Conservation (phyloP, 2,329 filamentous ascomycete genomes). For the Colletotrichum cuscutae region DNA sequence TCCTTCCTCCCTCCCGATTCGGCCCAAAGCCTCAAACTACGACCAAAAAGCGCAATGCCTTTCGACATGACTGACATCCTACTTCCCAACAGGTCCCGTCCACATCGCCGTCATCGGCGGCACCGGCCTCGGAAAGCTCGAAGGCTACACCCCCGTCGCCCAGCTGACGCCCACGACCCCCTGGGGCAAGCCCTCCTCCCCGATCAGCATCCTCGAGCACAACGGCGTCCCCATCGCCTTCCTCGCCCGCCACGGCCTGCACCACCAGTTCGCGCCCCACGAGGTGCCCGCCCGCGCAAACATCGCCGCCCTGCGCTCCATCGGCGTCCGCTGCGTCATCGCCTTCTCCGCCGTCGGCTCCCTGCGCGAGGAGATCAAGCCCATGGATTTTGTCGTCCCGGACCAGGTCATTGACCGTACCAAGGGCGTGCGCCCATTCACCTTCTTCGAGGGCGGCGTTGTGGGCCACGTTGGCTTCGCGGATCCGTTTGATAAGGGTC, state of each 20-base stretch:
- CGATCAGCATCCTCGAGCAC: constrained; percentile 90
- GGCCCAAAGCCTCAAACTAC: constrained; percentile 12
- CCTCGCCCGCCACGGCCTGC: constrained; percentile 87
- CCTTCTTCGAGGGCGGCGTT: constrained; percentile 92
- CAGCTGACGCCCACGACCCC: constrained; percentile 82
- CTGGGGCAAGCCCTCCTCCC: constrained; percentile 82
- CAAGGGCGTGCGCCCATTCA: constrained; percentile 93
- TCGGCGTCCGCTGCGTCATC: constrained; percentile 91
- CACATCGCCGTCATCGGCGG: constrained; percentile 92
- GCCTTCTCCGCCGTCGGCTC: constrained; percentile 96
- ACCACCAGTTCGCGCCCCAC: constrained; percentile 92
- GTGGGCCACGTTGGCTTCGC: constrained; percentile 96
- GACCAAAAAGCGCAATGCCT: constrained; percentile 3
- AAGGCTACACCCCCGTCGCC: constrained; percentile 87
- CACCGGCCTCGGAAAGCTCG: constrained; percentile 89
- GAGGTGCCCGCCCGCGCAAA: constrained; percentile 96
- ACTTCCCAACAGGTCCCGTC: constrained; percentile 65
- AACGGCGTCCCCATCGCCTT: constrained; percentile 86
- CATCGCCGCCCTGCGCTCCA: constrained; percentile 92
- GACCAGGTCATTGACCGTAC: constrained; percentile 98
- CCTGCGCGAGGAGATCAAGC: constrained; percentile 90
- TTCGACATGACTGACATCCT: constrained; percentile 5
- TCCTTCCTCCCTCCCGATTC: not conserved
- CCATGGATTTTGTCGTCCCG: constrained; percentile 95
- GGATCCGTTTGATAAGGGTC: constrained; percentile 87